Conservation (phyloP, 2,329 filamentous ascomycete genomes). For the Cylindrodendrum hubeiense region DNA sequence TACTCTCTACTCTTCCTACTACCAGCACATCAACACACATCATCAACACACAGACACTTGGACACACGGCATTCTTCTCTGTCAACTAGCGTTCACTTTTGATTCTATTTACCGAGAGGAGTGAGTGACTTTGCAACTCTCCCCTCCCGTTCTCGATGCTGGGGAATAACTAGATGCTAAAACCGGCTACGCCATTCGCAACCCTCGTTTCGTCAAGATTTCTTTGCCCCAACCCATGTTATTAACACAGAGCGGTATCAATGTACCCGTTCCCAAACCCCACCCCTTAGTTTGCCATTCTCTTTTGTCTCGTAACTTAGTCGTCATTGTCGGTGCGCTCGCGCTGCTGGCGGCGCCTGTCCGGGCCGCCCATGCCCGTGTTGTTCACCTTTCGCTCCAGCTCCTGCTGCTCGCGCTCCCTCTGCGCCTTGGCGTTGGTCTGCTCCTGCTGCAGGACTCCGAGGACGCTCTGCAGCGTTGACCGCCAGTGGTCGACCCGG, state of each 20-base stretch:
- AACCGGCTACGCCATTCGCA: slow-evolving; percentile 54
- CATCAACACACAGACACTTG: not conserved
- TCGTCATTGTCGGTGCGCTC: slow-evolving; percentile 70
- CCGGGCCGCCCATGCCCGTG: slow-evolving; percentile 49
- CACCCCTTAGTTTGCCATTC: slow-evolving; percentile 20
- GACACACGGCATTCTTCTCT: not conserved
- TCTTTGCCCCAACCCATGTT: slow-evolving; percentile 46
- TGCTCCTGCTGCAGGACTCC: slow-evolving; percentile 84
- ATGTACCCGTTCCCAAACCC: slow-evolving; percentile 40
- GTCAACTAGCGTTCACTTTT: slow-evolving; percentile 18
- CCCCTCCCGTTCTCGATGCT: slow-evolving; percentile 23
- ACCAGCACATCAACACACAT: not conserved
- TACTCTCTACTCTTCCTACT: not conserved
- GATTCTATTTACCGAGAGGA: slow-evolving; percentile 29
- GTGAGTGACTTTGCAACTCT: slow-evolving; percentile 17
- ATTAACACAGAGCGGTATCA: slow-evolving; percentile 50
- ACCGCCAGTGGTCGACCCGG: slow-evolving; percentile 90
- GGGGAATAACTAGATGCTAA: slow-evolving; percentile 48
- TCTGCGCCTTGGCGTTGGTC: slow-evolving; percentile 80
- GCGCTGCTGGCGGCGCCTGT: slow-evolving; percentile 54
- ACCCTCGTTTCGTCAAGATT: slow-evolving; percentile 46
- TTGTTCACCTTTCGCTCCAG: slow-evolving; percentile 74
- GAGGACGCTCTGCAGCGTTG: slow-evolving; percentile 83
- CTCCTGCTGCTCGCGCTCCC: slow-evolving; percentile 82
- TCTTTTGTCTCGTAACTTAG: slow-evolving; percentile 50